phyloP scores from a whole-genome alignment of 305 asterid genomes.

The Fraxinus dipetala region DNA sequence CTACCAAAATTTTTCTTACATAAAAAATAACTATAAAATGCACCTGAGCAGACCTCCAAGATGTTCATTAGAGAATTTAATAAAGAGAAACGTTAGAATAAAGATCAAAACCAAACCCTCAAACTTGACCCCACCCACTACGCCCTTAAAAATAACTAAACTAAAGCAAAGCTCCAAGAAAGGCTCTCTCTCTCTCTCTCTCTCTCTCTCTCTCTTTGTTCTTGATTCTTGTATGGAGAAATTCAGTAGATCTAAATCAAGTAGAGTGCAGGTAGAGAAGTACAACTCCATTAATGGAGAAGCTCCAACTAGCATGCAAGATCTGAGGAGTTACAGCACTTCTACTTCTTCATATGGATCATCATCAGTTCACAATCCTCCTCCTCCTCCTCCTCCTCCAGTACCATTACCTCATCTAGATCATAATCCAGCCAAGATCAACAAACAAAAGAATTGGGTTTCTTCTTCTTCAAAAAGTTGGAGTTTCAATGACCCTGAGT shows the following conservation, averaged over 20 bases:
- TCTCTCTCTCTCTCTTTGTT: background rate
- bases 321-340: conserved; percentile 66
- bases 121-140: background rate
- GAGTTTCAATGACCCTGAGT: conserved; percentile 65
- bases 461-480: conserved; percentile 37
- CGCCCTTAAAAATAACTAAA: background rate
- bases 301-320: conserved; percentile 41
- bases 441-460: conserved; percentile 48
- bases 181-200: background rate
- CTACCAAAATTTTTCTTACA: background rate
- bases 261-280: conserved; percentile 38
- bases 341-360: conserved; percentile 30
- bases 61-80: too few relatives aligned
- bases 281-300: conserved; percentile 2
- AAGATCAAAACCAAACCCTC: background rate
- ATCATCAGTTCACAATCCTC: conserved; percentile 30
- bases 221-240: conserved; percentile 39
- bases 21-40: background rate
- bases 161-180: background rate
- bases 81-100: too few relatives aligned
- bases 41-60: background rate
- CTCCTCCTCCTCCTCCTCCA: background rate
- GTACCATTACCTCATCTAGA: background rate
- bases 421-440: conserved; percentile 28
- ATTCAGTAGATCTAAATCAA: conserved; percentile 62